Percentiles rank a stretch among this genome's conserved stretches.
phyloP scores from a whole-genome alignment of 2,329 filamentous ascomycete species.

The Aureobasidium sp. region DNA sequence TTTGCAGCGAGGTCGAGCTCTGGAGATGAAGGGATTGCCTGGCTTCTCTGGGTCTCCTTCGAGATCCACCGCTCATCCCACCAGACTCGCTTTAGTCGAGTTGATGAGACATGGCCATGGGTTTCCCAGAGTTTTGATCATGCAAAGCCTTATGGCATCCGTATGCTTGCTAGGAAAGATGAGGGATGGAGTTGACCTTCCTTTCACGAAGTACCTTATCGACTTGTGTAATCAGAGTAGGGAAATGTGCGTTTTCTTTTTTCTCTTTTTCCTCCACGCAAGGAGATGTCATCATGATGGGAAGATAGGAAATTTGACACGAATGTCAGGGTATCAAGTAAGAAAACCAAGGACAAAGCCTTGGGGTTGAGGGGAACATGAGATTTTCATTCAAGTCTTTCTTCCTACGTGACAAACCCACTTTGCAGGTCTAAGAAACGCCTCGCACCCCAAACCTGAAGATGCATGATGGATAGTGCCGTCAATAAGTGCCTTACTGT shows the following conservation, averaged over 20 bases:
- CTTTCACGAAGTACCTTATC: neutral
- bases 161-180: no score
- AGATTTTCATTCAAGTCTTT: neutral
- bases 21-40: no score
- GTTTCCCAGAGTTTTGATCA: no score
- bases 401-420: constrained; percentile 13
- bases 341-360: constrained; percentile 6
- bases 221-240: no score
- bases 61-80: no score
- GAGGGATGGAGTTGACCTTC: neutral
- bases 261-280: neutral
- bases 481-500: constrained; percentile 10
- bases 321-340: constrained; percentile 7
- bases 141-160: no score
- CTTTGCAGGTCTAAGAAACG: constrained; percentile 17
- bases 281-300: neutral
- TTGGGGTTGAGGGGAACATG: constrained; percentile 10
- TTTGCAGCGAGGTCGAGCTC: neutral
- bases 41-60: no score
- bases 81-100: no score
- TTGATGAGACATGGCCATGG: no score
- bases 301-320: neutral
- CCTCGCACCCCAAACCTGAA: constrained; percentile 10
- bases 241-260: neutral
- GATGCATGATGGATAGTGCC: constrained; percentile 15